Evolutionary conservation across 306 rosid genomes (phyloP), one percentile per base, ranked within the genome.

Genomic region (Fagus sylvatica): DNA sequence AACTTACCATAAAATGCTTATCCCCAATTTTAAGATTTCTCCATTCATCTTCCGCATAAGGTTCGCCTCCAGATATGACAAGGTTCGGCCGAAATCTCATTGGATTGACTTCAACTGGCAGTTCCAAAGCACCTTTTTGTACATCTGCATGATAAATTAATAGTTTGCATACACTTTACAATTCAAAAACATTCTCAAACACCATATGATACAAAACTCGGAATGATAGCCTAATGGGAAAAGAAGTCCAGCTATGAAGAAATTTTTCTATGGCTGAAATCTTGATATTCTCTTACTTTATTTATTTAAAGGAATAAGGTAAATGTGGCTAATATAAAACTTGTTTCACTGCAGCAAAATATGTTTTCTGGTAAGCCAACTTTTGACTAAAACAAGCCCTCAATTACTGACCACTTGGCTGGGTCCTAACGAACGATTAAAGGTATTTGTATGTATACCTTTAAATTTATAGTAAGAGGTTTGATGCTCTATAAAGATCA

Each of bases 21-120:
- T 84, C 82, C 70, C 97, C 97, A 79, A 95, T 87, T 88, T 87
- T 86, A 30, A 95, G 83, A 85, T 73, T 84, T 74, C 62, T 87
- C 98, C 99, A 95, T 80, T 83, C 93, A 81, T 93, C 98, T 93
- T 95, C 99, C 69, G 73, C 96, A 79, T 95, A 93, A 16, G 99
- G 93, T 75, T 85, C 69, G 34, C 97, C 98, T 49, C 98, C 98
- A 53, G 94, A 88, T 69, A 91, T 65, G 74, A 93, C 88, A 72
- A 95, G 89, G 81, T 95, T 95, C 46, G 99, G 99, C 69, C 99
- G 88, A 79, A 95, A 95, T 82, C 97, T 87, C 88, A 80, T 82
- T 74, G 89, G 77, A 81, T 61, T 42, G 53, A 91, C 85, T 84
- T 79, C 85, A 56, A 80, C 51, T 79, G 72, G 69, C 70, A 83